These are phyloP conservation scores for Fusarium odoratissimum DNA, from an alignment of 2,329 filamentous ascomycete genomes.

Conservation along the genomic window DNA sequence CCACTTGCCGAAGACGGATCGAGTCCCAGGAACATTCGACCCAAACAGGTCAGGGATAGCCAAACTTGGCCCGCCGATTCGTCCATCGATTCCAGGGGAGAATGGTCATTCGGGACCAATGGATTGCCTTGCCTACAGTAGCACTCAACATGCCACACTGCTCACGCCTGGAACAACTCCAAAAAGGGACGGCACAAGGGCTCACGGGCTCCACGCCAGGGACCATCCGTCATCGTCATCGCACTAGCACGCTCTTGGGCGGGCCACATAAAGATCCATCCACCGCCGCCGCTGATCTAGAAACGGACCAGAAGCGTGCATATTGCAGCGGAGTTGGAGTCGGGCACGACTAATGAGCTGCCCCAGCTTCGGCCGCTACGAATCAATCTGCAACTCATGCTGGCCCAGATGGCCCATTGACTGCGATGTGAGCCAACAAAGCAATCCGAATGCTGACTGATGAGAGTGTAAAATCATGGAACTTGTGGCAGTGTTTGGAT, in stretches of 20 bases:
- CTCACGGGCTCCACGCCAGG: slow-evolving; percentile 22
- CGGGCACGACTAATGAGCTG: slow-evolving; percentile 43
- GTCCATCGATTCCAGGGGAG: slow-evolving; percentile 35
- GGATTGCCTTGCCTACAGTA: slow-evolving; percentile 7
- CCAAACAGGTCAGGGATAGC: slow-evolving; percentile 38
- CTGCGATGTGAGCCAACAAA: slow-evolving; percentile 15
- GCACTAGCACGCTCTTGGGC: slow-evolving; percentile 27
- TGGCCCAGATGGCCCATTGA: slow-evolving; percentile 22
- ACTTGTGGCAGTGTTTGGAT: slow-evolving; percentile 28
- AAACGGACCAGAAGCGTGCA: slow-evolving; percentile 48
- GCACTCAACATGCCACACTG: slow-evolving; percentile 22
- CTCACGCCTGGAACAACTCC: slow-evolving; percentile 13
- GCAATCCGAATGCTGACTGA: slow-evolving; percentile 13
- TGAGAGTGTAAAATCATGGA: slow-evolving; percentile 14
- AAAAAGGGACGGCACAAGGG: slow-evolving; percentile 22
- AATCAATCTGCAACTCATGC: slow-evolving; percentile 37
- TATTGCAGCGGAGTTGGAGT: slow-evolving; percentile 39
- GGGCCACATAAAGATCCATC: slow-evolving; percentile 39
- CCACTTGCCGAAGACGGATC: slow-evolving; percentile 34
- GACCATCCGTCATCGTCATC: slow-evolving; percentile 36
- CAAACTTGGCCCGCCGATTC: slow-evolving; percentile 32
- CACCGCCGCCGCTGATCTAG: slow-evolving; percentile 47
- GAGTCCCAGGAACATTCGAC: slow-evolving; percentile 38
- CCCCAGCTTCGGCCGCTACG: slow-evolving; percentile 45
- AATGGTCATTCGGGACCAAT: slow-evolving; percentile 26